Base-by-base conservation (phyloP, 768 basidiomycete genomes). In the Mycena galopus region DNA sequence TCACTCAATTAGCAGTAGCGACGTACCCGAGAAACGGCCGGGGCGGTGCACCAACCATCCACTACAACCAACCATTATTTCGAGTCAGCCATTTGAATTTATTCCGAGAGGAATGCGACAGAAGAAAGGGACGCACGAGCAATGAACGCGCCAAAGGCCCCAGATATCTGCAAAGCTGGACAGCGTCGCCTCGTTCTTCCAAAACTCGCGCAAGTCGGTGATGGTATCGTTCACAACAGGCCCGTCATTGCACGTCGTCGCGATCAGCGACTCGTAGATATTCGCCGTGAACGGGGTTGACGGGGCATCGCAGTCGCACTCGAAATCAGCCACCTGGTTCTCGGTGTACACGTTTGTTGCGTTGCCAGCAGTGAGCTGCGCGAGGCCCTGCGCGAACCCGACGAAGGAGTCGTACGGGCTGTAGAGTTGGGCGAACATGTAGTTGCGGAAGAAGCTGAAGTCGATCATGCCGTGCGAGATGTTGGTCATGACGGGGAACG, bases 301-400 rank as follows among this genome's bases (percentile, higher is more conserved):
- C n/a, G 27, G n/a, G 16, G n/a, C 25, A 17, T 39, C 29, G 44
- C 73, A 74, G 19, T 67, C 60, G 39, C 50, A 73, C 32, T 53
- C 59, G 23, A 47, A 39, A 16, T 14, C 53, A 21, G 57, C 47
- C 47, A 56, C 33, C 63, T 72, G 47, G 8, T 68, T 37, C 55
- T 65, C 39, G 14, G 51, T 35, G 14, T 73, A 77, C 14, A 78
- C 65, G n/a, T 69, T 58, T 3, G 68, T 65, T 10, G 76, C 79
- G 67, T 82, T 73, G 23, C 81, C 81, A 10, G 55, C 58, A 42
- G 79, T 76, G 3, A 80, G 75, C 30, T 75, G 76, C 23, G 79
- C 76, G 30, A 82, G 73, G 2, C 67, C 77, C 42, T 65, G 51
- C 7, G 76, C 77, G 3, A 80, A 68, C 10, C 42, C 23, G n/a